Evolutionary conservation across 805 yeast genomes (phyloP).

Genomic region (Starmerella kuoi): DNA sequence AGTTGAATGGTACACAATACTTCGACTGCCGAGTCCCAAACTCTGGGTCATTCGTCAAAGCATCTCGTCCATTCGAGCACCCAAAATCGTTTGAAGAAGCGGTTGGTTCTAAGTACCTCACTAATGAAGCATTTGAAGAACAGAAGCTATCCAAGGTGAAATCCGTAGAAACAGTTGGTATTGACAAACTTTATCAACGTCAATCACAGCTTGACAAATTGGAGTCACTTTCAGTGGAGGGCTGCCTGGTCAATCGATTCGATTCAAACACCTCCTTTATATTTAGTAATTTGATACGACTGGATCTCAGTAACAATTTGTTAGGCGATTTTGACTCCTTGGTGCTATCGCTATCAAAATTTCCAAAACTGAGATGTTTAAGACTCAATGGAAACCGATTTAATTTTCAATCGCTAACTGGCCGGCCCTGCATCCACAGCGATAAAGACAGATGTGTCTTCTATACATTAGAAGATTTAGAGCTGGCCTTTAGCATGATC

Average conservation of each 20-base stretch:
- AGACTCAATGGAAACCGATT: slow-evolving; percentile 37
- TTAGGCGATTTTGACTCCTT: slow-evolving; percentile 35
- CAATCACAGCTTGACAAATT: slow-evolving; percentile 40
- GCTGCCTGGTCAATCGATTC: slow-evolving; percentile 27
- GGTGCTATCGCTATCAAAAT: slow-evolving; percentile 28
- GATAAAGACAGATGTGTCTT: no score
- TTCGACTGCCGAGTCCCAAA: slow-evolving; percentile 35
- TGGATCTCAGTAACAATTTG: slow-evolving; percentile 54
- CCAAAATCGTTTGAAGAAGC: slow-evolving; percentile 37
- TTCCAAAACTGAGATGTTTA: slow-evolving; percentile 32
- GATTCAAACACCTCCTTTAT: not conserved
- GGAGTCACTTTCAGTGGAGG: slow-evolving; percentile 39
- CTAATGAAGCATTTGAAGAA: slow-evolving; percentile 23
- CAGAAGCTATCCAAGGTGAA: slow-evolving; percentile 44
- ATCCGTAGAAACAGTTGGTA: slow-evolving; percentile 50
- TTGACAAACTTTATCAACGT: slow-evolving; percentile 40
- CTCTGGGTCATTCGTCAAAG: slow-evolving; percentile 56
- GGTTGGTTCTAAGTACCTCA: slow-evolving; percentile 38
- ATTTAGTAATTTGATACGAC: slow-evolving; percentile 19
- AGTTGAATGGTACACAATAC: slow-evolving; percentile 40
- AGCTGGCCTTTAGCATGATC: slow-evolving; percentile 30
- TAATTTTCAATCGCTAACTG: slow-evolving; percentile 2
- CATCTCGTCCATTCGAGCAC: slow-evolving; percentile 30
- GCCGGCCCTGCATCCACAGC: slow-evolving; percentile 6
- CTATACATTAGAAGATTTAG: no score